Evolutionary conservation across 495 filamentous ascomycete species (phyloP), one percentile per base, ranked within the genome.

Genomic region (Amorphotheca resinae): DNA sequence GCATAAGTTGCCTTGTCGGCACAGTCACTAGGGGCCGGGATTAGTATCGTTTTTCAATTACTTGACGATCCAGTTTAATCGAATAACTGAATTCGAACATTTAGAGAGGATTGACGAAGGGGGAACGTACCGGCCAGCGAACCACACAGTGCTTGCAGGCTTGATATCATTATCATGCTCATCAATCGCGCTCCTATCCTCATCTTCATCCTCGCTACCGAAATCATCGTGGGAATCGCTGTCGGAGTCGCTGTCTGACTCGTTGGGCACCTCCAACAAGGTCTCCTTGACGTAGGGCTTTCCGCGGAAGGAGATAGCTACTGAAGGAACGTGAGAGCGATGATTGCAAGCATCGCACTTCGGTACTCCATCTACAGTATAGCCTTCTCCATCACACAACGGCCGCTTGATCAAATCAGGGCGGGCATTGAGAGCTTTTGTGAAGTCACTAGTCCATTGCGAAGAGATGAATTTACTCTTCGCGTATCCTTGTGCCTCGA

Each of bases 341-440:
- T 84, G 71, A 36, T 83, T 82, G 52, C 87, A 95, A 0, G 85
- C 87, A 48, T 82, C 80, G 49, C 87, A 95, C 0, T 62, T 60
- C 16, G 73, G 53, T 4, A 65, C 47, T 11, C 64, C 60, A 0
- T 67, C 50, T 3, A 65, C 4, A 17, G 59, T 49, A 15, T 54
- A 51, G 8, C 47, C 35, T n/a, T 54, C 59, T 0, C 39, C 49
- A 2, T 31, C 20, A 12, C 26, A 18, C 7, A 66, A 36, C 25
- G 64, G 55, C 15, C 60, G 55, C 2, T 46, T 53, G 3, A 59
- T 48, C 17, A 72, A 53, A 1, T 59, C 63, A 0, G 87, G 87
- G 12, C 84, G 64, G 4, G 77, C 74, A 37, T 78, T 68, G 11
- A 95, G 56, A 0, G 82, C 72, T 28, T 66, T 64, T 9, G 63